Evolutionary conservation across 257 asterid genomes (phyloP).

Genomic region (Solanum chilense): DNA sequence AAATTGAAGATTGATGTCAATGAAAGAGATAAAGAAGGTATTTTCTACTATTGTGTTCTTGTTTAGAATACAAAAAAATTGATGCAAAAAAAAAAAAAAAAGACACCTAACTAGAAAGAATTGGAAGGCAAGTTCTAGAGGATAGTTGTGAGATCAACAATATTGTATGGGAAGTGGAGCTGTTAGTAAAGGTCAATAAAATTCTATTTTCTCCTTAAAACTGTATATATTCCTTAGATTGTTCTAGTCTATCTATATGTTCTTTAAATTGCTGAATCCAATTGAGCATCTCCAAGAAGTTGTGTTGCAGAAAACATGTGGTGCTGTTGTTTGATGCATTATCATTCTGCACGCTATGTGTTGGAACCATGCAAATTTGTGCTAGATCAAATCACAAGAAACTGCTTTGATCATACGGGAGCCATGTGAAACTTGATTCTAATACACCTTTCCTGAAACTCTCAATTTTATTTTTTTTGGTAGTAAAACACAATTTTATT

Average conservation of each 20-base stretch:
- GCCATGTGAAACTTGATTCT: neutral
- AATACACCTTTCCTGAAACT: neutral
- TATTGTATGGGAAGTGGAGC: conserved; percentile 19
- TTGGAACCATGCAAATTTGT: neutral
- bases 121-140: conserved; percentile 1
- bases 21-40: too few relatives aligned
- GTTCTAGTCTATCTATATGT: neutral
- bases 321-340: neutral
- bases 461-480: neutral
- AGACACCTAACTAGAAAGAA: too few relatives aligned
- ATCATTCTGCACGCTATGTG: neutral
- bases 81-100: too few relatives aligned
- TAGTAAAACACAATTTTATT: neutral
- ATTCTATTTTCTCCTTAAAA: neutral
- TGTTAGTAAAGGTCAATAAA: conserved; percentile 55
- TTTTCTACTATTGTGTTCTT: too few relatives aligned
- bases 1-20: too few relatives aligned
- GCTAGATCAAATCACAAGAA: neutral
- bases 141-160: neutral
- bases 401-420: neutral
- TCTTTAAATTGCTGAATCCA: neutral
- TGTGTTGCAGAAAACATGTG: neutral
- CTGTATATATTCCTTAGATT: neutral
- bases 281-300: neutral
- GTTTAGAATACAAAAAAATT: too few relatives aligned